Base-by-base conservation (phyloP, 306 rosid genomes). In the Quercus suber region DNA sequence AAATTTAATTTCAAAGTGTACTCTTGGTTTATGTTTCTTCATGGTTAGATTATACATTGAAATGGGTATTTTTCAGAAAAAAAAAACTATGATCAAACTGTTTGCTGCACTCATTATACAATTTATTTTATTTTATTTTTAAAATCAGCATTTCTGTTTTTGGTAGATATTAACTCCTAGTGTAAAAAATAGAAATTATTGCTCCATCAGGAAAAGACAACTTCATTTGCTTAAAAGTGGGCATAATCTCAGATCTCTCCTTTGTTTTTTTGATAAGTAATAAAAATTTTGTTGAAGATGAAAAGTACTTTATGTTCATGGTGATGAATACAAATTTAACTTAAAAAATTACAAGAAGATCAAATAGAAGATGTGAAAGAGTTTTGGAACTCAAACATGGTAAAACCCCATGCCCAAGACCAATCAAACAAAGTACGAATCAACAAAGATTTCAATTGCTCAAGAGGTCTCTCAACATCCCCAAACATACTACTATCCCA, bases 11-110 rank as follows among this genome's bases (percentile, higher is more conserved):
- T 85, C 71, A 43, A 52, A 75, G 19, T 79, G 51, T 71, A 1
- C 31, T 67, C 72, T 79, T 70, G 33, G 49, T 78, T 81, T 57
- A 75, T 70, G 20, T 73, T 63, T 76, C 28, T 31, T 60, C 65
- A 58, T 60, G 35, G 55, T 35, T 55, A 63, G 41, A 63, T 63
- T 28, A 27, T 63, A 15, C 4, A 13, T 28, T 49, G 53, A 49
- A 49, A 49, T 49, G 53, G 5, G 17, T 49, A 13, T 49, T 49
- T 49, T 41, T 41, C 45, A 41, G 12, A 12, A 3, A 49, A 8
- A 37, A 6, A 28, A 27, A 63, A 13, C 9, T 63, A 3, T 61
- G 65, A 2, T 15, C 33, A 23, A 63, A 27, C 1, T 10, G 25
- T 61, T 61, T 61, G 37, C 28, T 61, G 45, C 21, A 64, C 31